These are phyloP conservation scores for Colletotrichum gloeosporioides DNA, from an alignment of 2,329 filamentous ascomycete genomes.

Conservation along the genomic window DNA sequence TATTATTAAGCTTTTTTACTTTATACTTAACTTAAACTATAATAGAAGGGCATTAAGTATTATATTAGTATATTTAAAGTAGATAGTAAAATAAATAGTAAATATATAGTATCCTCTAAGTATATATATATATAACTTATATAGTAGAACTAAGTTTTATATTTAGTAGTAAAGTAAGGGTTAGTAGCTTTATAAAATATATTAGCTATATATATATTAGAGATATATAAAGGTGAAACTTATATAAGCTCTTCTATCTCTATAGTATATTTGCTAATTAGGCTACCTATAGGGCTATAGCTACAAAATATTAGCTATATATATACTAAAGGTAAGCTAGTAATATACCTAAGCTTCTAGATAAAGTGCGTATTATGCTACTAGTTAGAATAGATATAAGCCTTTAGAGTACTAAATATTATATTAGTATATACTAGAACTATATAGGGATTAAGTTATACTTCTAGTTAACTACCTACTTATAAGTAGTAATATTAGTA, in stretches of 20 bases:
- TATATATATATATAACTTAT: not conserved
- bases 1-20: not conserved
- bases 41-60: not conserved
- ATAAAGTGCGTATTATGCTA: not conserved
- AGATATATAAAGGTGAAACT: not conserved
- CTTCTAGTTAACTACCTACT: not conserved
- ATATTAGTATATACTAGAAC: not conserved
- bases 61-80: not conserved
- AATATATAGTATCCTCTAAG: not conserved
- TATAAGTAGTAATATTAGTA: not conserved
- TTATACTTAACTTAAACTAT: not conserved
- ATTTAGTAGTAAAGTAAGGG: not conserved
- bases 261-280: not conserved
- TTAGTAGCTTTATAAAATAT: not conserved
- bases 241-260: not conserved
- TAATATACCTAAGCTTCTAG: not conserved
- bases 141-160: not conserved
- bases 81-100: not conserved
- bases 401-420: not conserved
- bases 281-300: not conserved
- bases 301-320: not conserved
- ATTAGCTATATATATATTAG: not conserved
- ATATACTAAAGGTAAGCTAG: not conserved
- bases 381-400: not conserved
- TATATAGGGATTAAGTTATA: not conserved